Conservation (phyloP, 2,329 filamentous ascomycete genomes). For the Neopestalotiopsis clavispora region DNA sequence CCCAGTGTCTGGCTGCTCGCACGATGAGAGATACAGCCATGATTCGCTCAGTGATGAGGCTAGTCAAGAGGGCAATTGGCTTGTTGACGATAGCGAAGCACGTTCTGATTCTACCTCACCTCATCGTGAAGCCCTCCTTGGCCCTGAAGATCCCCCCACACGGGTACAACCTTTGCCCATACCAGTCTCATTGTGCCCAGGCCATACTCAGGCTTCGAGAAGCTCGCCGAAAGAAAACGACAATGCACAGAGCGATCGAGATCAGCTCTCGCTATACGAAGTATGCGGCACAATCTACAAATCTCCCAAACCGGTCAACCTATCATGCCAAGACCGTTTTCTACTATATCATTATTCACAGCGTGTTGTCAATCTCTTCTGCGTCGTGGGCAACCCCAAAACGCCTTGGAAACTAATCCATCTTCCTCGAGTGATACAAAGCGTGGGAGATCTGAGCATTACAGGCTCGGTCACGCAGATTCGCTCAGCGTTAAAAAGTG, state of each 20-base stretch:
- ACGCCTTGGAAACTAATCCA: slow-evolving; percentile 34
- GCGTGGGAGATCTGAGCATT: slow-evolving; percentile 30
- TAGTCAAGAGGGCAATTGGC: too few relatives aligned
- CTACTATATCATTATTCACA: slow-evolving; percentile 32
- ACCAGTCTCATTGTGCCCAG: not conserved
- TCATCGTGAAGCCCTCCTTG: too few relatives aligned
- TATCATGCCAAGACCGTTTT: slow-evolving; percentile 25
- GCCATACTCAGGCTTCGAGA: not conserved
- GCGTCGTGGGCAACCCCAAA: slow-evolving; percentile 33
- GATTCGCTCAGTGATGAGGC: too few relatives aligned
- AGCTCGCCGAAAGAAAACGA: not conserved
- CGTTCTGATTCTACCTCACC: too few relatives aligned
- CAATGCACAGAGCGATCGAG: not conserved
- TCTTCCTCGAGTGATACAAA: slow-evolving; percentile 29
- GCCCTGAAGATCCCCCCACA: too few relatives aligned
- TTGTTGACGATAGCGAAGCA: too few relatives aligned
- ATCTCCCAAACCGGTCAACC: not conserved
- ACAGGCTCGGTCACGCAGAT: slow-evolving; percentile 27
- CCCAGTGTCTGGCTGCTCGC: too few relatives aligned
- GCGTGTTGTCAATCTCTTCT: slow-evolving; percentile 30
- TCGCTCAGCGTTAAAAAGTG: slow-evolving; percentile 28
- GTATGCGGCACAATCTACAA: not conserved
- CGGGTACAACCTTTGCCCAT: not conserved
- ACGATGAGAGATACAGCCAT: too few relatives aligned
- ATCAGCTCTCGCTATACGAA: not conserved